Conservation (phyloP, 768 basidiomycete species). For the Porphyrellus cyaneotinctus region DNA sequence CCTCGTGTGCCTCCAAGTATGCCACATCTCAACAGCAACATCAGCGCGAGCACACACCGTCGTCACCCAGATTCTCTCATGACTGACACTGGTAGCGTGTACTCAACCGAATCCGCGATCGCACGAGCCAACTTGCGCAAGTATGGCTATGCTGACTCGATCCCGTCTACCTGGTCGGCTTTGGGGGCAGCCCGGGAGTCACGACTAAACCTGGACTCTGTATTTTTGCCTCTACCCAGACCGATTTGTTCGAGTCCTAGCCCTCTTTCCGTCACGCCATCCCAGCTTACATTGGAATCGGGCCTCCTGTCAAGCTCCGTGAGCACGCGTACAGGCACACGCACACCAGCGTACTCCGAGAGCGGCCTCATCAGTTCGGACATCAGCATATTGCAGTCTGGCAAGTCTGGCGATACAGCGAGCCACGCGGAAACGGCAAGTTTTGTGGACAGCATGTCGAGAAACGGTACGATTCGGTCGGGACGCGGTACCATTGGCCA, state of each 20-base stretch:
- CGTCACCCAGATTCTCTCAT: constrained; percentile 2
- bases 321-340: constrained; percentile 1
- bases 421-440: background rate
- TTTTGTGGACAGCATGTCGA: constrained; percentile 6
- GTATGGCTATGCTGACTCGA: constrained; percentile 20
- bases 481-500: background rate
- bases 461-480: constrained; percentile 9
- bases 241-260: background rate
- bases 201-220: constrained; percentile 12
- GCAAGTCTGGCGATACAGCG: background rate
- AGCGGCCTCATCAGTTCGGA: background rate
- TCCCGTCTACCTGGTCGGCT: constrained; percentile 26
- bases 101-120: constrained; percentile 23
- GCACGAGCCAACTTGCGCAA: constrained; percentile 24
- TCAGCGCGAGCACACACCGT: background rate
- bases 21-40: constrained; percentile 5
- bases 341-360: background rate
- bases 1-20: background rate
- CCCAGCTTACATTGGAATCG: constrained; percentile 5
- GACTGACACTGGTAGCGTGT: constrained; percentile 19
- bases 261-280: constrained; percentile 4
- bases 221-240: constrained; percentile 1
- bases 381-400: background rate
- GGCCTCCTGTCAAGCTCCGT: constrained; percentile 1
- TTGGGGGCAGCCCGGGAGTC: constrained; percentile 10